Percentiles rank a stretch among this genome's conserved stretches.
These are phyloP conservation scores for Chrysoporthe puriensis DNA, from an alignment of 2,329 filamentous ascomycete species.

Conservation along the genomic window DNA sequence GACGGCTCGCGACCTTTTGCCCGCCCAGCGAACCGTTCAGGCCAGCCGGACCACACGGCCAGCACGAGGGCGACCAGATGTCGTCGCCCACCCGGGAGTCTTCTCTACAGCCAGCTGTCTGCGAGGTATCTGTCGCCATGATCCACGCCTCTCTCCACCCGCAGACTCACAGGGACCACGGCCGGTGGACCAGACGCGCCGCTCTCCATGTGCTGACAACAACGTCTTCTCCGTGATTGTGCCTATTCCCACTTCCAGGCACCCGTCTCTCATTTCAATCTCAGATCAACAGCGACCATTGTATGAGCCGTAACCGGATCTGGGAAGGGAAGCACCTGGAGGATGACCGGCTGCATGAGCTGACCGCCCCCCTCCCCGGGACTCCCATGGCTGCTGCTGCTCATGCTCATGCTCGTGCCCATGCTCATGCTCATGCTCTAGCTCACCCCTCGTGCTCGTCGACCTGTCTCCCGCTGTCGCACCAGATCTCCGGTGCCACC, in stretches of 20 bases:
- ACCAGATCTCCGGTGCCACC: conserved; percentile 12
- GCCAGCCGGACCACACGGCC: background rate
- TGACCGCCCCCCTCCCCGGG: background rate
- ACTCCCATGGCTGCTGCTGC: background rate
- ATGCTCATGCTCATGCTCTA: background rate
- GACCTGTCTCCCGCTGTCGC: conserved; percentile 4
- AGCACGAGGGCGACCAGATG: background rate
- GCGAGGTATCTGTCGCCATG: too few species aligned
- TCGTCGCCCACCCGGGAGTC: background rate
- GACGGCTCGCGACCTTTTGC: background rate
- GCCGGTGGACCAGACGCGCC: background rate
- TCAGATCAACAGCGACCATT: background rate
- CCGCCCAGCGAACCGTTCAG: background rate
- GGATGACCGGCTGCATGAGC: conserved; percentile 1
- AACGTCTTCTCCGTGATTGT: background rate
- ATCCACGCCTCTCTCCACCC: background rate
- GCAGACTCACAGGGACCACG: background rate
- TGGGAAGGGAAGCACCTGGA: background rate
- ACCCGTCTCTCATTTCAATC: background rate
- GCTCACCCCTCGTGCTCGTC: background rate
- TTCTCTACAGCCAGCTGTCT: background rate
- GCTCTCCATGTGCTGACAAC: background rate
- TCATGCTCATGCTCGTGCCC: background rate
- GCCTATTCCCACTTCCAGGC: background rate
- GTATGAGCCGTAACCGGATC: background rate